Conservation (phyloP, 2,329 filamentous ascomycete genomes). For the Akanthomyces uredinophilus region DNA sequence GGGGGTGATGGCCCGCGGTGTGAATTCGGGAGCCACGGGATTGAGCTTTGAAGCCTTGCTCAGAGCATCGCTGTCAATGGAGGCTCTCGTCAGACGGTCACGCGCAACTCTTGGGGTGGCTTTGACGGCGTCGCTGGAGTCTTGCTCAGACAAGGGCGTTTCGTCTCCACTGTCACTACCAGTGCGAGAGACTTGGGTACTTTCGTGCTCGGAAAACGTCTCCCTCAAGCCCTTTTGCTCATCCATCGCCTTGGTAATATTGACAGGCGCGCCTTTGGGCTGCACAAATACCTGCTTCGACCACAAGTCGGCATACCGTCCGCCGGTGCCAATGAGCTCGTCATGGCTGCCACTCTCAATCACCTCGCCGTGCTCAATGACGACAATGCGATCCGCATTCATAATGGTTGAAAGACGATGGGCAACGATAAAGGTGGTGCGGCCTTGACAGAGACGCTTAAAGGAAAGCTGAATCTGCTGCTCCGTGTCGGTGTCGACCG, state of each 20-base stretch:
- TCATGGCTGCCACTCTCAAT: conserved; percentile 60
- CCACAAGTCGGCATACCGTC: conserved; percentile 62
- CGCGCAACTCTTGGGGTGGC: conserved; percentile 26
- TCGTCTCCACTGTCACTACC: conserved; percentile 15
- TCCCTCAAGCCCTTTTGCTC: conserved; percentile 6
- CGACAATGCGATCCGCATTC: conserved; percentile 63
- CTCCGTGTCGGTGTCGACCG: conserved; percentile 67
- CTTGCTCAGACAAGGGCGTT: conserved; percentile 13
- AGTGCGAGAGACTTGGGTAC: conserved; percentile 12
- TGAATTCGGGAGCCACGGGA: conserved; percentile 51
- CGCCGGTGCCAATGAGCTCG: conserved; percentile 50
- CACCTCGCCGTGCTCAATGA: conserved; percentile 57
- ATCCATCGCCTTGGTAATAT: conserved; percentile 10
- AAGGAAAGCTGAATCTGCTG: conserved; percentile 62
- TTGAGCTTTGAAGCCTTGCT: conserved; percentile 39
- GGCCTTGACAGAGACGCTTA: conserved; percentile 50
- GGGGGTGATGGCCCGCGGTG: conserved; percentile 32
- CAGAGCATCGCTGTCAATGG: conserved; percentile 7
- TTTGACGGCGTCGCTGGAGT: conserved; percentile 5
- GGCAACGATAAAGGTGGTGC: conserved; percentile 63
- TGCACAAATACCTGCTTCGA: conserved; percentile 51
- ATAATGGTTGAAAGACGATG: conserved; percentile 68
- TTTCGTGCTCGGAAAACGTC: conserved; percentile 8
- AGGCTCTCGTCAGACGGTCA: not conserved
- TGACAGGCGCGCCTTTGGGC: not conserved